Evolutionary conservation across 805 yeast species (phyloP).

Genomic region (Zygosaccharomyces bisporus): DNA sequence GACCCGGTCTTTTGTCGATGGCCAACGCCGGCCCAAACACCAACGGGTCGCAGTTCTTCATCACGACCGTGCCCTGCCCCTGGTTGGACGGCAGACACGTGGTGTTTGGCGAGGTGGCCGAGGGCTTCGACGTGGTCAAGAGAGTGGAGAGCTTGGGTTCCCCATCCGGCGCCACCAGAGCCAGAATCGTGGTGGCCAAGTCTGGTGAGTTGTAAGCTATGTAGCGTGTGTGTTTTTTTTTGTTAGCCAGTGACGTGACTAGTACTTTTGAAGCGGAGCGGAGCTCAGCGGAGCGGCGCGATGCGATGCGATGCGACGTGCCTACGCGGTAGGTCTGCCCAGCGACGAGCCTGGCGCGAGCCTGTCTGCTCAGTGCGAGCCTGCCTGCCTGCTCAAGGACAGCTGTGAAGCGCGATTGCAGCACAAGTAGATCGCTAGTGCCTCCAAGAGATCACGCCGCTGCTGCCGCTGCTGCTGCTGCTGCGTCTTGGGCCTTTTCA

Average conservation of each 20-base stretch:
- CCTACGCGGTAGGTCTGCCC: too few relatives aligned
- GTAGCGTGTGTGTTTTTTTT: not conserved
- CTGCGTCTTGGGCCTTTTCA: too few relatives aligned
- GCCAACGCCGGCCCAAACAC: slow-evolving; percentile 93
- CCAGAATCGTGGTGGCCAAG: slow-evolving; percentile 60
- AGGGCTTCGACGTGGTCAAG: slow-evolving; percentile 65
- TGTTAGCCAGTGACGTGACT: not conserved
- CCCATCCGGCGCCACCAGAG: slow-evolving; percentile 64
- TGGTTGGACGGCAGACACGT: slow-evolving; percentile 80
- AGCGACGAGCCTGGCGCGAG: too few relatives aligned
- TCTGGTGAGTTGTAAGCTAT: slow-evolving; percentile 41
- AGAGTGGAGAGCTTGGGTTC: slow-evolving; percentile 79
- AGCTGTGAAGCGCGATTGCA: too few relatives aligned
- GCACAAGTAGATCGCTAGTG: too few relatives aligned
- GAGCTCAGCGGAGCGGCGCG: too few relatives aligned
- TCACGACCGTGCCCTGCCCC: slow-evolving; percentile 73
- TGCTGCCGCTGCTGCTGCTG: too few relatives aligned
- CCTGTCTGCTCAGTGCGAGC: too few relatives aligned
- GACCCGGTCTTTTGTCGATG: slow-evolving; percentile 83
- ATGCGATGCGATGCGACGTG: too few relatives aligned
- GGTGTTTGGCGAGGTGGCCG: slow-evolving; percentile 71
- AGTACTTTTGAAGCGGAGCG: too few relatives aligned
- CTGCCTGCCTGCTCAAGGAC: too few relatives aligned
- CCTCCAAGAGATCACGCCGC: too few relatives aligned
- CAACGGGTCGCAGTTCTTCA: slow-evolving; percentile 87